Percentiles rank a stretch among this genome's conserved stretches.
Evolutionary conservation across 139 green algal genomes (phyloP).

Genomic region (Closterium sp.): DNA sequence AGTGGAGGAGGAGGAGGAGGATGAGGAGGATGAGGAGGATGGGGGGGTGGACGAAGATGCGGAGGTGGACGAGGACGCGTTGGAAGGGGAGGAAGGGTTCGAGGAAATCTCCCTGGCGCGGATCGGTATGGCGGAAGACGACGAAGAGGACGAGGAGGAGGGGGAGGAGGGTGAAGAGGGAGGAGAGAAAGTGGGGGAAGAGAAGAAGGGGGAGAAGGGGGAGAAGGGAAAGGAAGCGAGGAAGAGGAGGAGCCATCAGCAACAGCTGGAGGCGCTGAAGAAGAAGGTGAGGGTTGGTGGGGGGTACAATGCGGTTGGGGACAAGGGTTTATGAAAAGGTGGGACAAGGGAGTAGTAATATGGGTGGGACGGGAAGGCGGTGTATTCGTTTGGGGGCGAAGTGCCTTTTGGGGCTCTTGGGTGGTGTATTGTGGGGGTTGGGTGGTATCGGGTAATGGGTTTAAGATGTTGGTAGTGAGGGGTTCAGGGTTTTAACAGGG

Average conservation of each 20-base stretch:
- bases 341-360: not conserved
- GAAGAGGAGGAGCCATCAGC: constrained; percentile 58
- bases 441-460: no score
- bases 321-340: not conserved
- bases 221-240: constrained; percentile 10
- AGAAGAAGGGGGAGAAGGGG: not conserved
- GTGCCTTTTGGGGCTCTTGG: not conserved
- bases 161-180: not conserved
- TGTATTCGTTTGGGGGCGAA: no score
- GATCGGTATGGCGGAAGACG: constrained; percentile 15
- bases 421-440: no score
- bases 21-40: constrained; percentile 21
- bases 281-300: constrained; percentile 37
- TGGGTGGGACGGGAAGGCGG: not conserved
- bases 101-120: constrained; percentile 3
- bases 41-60: constrained; percentile 19
- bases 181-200: constrained; percentile 1
- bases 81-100: constrained; percentile 20
- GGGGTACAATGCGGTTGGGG: not conserved
- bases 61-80: not conserved
- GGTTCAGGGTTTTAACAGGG: not conserved
- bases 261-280: constrained; percentile 78
- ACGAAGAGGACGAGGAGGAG: constrained; percentile 1
- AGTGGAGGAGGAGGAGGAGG: constrained; percentile 45
- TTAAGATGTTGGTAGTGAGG: not conserved